A percentile compares a stretch with the other conserved stretches of the same genome.
Evolutionary conservation across 768 basidiomycete species (phyloP).

Genomic region (Terana coerulea): DNA sequence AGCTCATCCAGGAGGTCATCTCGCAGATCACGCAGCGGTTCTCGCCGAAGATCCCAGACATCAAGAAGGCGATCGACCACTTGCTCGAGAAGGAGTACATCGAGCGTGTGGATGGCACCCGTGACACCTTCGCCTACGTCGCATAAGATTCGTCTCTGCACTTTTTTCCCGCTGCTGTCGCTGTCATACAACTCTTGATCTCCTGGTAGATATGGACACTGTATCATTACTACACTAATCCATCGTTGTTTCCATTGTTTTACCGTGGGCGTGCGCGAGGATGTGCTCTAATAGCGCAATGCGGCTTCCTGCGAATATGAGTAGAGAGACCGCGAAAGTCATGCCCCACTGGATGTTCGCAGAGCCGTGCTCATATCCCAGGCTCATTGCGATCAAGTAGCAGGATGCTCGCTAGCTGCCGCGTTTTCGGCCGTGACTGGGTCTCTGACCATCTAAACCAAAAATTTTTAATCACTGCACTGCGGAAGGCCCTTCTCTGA

Average conservation of each 20-base stretch:
- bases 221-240: slow-evolving; percentile 4
- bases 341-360: too few relatives aligned
- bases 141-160: slow-evolving; percentile 37
- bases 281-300: neutral
- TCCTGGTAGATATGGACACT: slow-evolving; percentile 2
- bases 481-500: too few relatives aligned
- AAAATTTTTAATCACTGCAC: too few relatives aligned
- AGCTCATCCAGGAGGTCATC: slow-evolving; percentile 85
- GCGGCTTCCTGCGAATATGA: too few relatives aligned
- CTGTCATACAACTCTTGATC: neutral
- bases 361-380: too few relatives aligned
- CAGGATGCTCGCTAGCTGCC: too few relatives aligned
- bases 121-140: slow-evolving; percentile 82
- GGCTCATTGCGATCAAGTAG: too few relatives aligned
- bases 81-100: slow-evolving; percentile 97
- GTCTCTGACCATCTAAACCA: too few relatives aligned
- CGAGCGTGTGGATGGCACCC: slow-evolving; percentile 88
- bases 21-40: slow-evolving; percentile 86
- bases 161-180: slow-evolving; percentile 6
- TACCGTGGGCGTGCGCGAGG: neutral
- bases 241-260: neutral
- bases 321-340: too few relatives aligned
- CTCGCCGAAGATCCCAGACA: slow-evolving; percentile 90
- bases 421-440: too few relatives aligned
- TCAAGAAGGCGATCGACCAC: slow-evolving; percentile 95